Conservation (phyloP, 1,284 basidiomycete genomes). For the Puccinia hordei region DNA sequence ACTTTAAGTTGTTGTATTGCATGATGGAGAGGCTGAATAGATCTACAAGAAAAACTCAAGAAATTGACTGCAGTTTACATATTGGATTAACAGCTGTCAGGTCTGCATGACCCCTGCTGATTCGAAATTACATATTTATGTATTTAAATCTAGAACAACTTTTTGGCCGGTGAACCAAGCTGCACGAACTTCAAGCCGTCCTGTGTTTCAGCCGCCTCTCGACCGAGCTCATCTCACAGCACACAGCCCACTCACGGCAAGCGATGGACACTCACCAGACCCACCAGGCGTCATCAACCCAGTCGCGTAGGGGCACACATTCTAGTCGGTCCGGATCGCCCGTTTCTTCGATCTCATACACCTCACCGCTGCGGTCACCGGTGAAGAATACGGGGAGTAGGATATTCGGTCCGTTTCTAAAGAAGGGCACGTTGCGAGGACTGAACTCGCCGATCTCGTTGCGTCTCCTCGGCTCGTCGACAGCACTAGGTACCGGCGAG, state of each 20-base stretch:
- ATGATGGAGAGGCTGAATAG: too few species aligned
- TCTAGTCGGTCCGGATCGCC: neutral
- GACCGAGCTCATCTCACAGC: neutral
- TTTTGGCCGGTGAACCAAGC: too few species aligned
- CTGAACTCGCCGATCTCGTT: constrained; percentile 15
- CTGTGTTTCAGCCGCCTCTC: too few species aligned
- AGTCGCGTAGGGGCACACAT: neutral
- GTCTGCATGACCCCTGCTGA: too few species aligned
- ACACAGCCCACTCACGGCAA: too few species aligned
- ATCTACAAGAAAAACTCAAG: too few species aligned
- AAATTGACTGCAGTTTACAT: too few species aligned
- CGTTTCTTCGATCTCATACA: constrained; percentile 15
- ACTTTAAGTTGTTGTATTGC: too few species aligned
- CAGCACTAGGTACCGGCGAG: neutral
- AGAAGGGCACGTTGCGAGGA: neutral
- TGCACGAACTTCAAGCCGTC: too few species aligned
- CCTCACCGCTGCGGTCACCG: neutral
- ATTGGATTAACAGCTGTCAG: too few species aligned
- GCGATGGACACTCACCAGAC: neutral
- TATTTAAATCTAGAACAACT: too few species aligned
- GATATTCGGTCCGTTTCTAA: constrained; percentile 6
- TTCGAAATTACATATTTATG: too few species aligned
- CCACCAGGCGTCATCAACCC: neutral
- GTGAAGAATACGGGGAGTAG: neutral
- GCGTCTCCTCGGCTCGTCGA: neutral